These are phyloP conservation scores for Vaccinium darrowii DNA, from an alignment of 148 eudicot genomes.

Conservation along the genomic window DNA sequence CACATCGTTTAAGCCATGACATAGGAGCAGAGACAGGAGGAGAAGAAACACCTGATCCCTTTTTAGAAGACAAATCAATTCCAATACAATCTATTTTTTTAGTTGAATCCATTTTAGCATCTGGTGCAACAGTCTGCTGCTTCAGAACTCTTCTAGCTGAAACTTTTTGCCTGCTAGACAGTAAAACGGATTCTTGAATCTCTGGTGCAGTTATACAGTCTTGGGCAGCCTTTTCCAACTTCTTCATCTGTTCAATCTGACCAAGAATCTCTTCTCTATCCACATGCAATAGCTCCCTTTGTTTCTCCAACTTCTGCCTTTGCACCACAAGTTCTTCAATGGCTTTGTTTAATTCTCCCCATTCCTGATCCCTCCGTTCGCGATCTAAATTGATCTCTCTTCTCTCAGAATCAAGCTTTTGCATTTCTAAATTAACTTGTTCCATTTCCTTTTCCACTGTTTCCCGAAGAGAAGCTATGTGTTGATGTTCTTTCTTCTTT, in stretches of 20 bases:
- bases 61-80: slow-evolving; percentile 21
- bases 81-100: slow-evolving; percentile 22
- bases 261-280: slow-evolving; percentile 68
- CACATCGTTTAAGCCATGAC: slow-evolving; percentile 75
- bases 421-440: slow-evolving; percentile 52
- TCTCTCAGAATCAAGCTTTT: slow-evolving; percentile 74
- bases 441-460: slow-evolving; percentile 60
- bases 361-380: slow-evolving; percentile 77
- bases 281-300: slow-evolving; percentile 77
- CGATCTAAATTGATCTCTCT: slow-evolving; percentile 72
- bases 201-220: slow-evolving; percentile 41
- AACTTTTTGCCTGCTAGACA: slow-evolving; percentile 23
- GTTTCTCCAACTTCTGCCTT: slow-evolving; percentile 81
- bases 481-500: slow-evolving; percentile 66
- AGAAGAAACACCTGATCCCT: slow-evolving; percentile 34
- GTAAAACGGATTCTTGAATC: slow-evolving; percentile 32
- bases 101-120: slow-evolving; percentile 29
- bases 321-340: slow-evolving; percentile 82
- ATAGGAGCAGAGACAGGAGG: slow-evolving; percentile 55
- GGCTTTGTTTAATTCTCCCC: slow-evolving; percentile 72
- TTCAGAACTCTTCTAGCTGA: slow-evolving; percentile 34
- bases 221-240: slow-evolving; percentile 58
- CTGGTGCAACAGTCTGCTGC: slow-evolving; percentile 23
- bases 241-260: slow-evolving; percentile 71
- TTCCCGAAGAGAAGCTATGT: slow-evolving; percentile 59